A percentile compares a stretch with the other conserved stretches of the same genome.
Conservation (phyloP, 208 protist species). For the Vickermania ingenoplastis region DNA sequence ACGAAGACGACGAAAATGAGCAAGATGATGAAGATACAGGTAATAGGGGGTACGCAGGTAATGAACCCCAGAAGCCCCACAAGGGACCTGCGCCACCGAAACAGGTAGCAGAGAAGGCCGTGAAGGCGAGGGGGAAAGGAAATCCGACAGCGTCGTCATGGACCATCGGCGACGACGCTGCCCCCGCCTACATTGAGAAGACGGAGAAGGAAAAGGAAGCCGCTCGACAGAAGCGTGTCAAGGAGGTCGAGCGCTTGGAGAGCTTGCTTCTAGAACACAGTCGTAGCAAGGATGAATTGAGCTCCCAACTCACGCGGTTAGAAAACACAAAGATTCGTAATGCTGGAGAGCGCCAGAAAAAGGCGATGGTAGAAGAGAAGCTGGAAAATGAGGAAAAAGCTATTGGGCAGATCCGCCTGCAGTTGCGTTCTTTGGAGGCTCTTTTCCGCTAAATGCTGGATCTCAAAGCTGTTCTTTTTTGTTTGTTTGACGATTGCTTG, state of each 20-base stretch:
- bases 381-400: conserved; percentile 33
- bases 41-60: too few relatives aligned
- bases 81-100: not conserved
- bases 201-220: conserved; percentile 15
- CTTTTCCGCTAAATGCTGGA: conserved; percentile 4
- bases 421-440: conserved; percentile 28
- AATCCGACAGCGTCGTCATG: not conserved
- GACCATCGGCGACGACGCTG: conserved; percentile 1
- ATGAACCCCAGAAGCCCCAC: too few relatives aligned
- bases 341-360: conserved; percentile 34
- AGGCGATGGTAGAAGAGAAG: conserved; percentile 25
- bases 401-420: conserved; percentile 46
- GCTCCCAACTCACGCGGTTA: conserved; percentile 38
- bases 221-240: conserved; percentile 8
- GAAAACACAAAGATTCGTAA: conserved; percentile 39
- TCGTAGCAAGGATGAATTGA: conserved; percentile 46
- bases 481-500: not conserved
- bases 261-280: conserved; percentile 34
- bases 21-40: not conserved
- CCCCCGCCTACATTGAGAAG: conserved; percentile 4
- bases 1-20: not conserved
- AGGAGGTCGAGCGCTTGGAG: conserved; percentile 36
- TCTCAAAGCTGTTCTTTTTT: not conserved
- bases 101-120: not conserved
- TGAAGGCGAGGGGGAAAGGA: not conserved